Conservation (phyloP, 2,329 filamentous ascomycete species). For the Blumeria graminis region DNA sequence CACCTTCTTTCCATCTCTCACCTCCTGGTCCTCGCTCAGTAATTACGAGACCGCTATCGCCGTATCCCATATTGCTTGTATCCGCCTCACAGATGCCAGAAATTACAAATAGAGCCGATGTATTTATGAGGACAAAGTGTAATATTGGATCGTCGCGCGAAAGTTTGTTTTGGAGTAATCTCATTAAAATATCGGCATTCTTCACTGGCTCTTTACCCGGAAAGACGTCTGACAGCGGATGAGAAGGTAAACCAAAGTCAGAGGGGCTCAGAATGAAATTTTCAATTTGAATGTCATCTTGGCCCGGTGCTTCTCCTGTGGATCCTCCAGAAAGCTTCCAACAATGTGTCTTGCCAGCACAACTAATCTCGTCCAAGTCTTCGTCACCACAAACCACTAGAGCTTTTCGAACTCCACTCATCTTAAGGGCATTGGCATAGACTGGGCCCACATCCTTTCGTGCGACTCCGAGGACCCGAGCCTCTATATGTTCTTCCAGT, state of each 20-base stretch:
- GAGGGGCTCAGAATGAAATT: slow-evolving; percentile 55
- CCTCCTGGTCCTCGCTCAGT: slow-evolving; percentile 65
- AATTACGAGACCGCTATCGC: slow-evolving; percentile 60
- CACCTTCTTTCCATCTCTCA: slow-evolving; percentile 83
- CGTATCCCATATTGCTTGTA: slow-evolving; percentile 51
- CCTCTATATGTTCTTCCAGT: slow-evolving; percentile 62
- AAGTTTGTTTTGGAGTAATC: slow-evolving; percentile 51
- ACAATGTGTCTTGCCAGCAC: slow-evolving; percentile 68
- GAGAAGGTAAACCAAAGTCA: slow-evolving; percentile 65
- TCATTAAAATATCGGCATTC: slow-evolving; percentile 65
- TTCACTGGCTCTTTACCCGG: slow-evolving; percentile 66
- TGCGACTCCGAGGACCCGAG: slow-evolving; percentile 79
- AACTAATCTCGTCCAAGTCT: slow-evolving; percentile 86
- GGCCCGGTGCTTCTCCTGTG: slow-evolving; percentile 21
- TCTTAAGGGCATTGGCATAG: slow-evolving; percentile 62
- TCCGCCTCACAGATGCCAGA: slow-evolving; percentile 74
- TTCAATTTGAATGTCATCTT: slow-evolving; percentile 32
- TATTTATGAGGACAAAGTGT: slow-evolving; percentile 86
- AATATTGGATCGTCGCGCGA: slow-evolving; percentile 59
- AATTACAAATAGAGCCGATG: slow-evolving; percentile 65
- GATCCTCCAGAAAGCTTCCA: slow-evolving; percentile 39
- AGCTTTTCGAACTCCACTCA: slow-evolving; percentile 58
- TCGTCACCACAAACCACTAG: slow-evolving; percentile 84
- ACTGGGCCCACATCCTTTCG: slow-evolving; percentile 67
- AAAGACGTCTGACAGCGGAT: slow-evolving; percentile 55